These are phyloP conservation scores for Wickerhamiella sergipiensis DNA, from an alignment of 805 yeast species.

Conservation along the genomic window DNA sequence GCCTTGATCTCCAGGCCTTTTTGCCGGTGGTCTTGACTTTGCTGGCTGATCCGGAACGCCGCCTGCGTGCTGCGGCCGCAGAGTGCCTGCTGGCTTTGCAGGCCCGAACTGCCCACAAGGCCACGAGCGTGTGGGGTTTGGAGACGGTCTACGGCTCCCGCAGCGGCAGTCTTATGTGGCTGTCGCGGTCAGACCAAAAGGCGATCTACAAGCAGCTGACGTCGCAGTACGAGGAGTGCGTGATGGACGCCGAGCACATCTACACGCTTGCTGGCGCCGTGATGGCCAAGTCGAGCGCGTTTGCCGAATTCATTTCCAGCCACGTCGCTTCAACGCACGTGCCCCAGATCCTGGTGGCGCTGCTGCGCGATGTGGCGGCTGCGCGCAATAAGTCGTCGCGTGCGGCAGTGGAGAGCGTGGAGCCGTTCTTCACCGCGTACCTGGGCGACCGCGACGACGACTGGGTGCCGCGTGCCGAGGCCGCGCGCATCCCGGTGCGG, in stretches of 20 bases:
- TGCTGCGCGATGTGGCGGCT: conserved; percentile 30
- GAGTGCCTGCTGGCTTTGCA: conserved; percentile 8
- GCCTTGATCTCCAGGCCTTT: conserved; percentile 24
- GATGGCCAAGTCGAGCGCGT: conserved; percentile 17
- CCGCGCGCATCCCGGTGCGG: conserved; percentile 36
- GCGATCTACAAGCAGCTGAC: conserved; percentile 29
- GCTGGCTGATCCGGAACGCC: conserved; percentile 23
- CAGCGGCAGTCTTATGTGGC: conserved; percentile 33
- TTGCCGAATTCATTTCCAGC: conserved; percentile 16
- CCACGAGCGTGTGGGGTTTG: conserved; percentile 21
- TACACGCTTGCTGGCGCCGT: conserved; percentile 23
- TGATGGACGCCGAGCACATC: conserved; percentile 38
- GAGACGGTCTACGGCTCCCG: conserved; percentile 40
- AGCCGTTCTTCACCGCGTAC: background rate
- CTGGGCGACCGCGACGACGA: background rate
- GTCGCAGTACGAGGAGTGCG: conserved; percentile 30
- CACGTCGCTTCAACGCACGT: conserved; percentile 28
- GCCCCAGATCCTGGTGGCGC: conserved; percentile 42
- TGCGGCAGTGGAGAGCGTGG: background rate
- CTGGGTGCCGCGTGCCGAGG: conserved; percentile 33
- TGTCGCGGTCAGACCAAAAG: conserved; percentile 50
- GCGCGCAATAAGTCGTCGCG: background rate
- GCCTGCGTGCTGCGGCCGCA: conserved; percentile 23
- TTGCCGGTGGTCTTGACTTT: conserved; percentile 23
- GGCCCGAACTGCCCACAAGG: conserved; percentile 7